These are phyloP conservation scores for Aspergillus kassunensis DNA, from an alignment of 495 filamentous ascomycete species.

Conservation along the genomic window DNA sequence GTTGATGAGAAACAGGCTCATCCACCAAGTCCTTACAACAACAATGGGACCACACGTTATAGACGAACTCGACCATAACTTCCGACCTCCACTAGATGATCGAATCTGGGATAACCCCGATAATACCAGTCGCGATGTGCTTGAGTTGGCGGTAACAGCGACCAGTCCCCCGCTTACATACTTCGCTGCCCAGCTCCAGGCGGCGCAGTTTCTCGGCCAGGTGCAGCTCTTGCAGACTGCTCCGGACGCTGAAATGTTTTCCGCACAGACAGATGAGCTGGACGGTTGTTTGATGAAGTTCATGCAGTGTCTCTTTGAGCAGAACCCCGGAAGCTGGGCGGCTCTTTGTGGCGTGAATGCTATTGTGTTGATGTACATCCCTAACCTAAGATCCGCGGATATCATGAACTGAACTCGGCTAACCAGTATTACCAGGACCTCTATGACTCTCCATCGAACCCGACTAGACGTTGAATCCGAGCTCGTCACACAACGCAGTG, in stretches of 20 bases:
- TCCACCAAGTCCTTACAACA: background rate
- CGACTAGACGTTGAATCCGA: background rate
- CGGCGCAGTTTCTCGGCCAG: background rate
- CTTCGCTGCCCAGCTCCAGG: slow-evolving; percentile 3
- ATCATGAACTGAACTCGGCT: too few species aligned
- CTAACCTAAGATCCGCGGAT: background rate
- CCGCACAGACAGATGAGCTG: background rate
- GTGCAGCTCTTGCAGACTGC: background rate
- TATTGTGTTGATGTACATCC: background rate
- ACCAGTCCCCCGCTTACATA: slow-evolving; percentile 5
- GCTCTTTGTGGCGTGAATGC: slow-evolving; percentile 2
- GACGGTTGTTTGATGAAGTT: background rate
- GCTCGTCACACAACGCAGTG: background rate
- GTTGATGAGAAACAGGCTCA: background rate
- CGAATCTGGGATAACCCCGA: background rate
- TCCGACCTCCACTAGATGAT: slow-evolving; percentile 2
- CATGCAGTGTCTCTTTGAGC: background rate
- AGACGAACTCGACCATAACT: background rate
- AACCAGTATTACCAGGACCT: background rate
- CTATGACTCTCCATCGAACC: background rate
- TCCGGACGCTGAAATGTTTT: background rate
- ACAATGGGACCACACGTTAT: background rate
- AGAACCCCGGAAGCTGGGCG: slow-evolving; percentile 3
- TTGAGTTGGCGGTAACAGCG: too few species aligned
- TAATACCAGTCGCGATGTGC: too few species aligned